Conservation (phyloP, 2,329 filamentous ascomycete species). For the Beauveria scarabaeidicola region DNA sequence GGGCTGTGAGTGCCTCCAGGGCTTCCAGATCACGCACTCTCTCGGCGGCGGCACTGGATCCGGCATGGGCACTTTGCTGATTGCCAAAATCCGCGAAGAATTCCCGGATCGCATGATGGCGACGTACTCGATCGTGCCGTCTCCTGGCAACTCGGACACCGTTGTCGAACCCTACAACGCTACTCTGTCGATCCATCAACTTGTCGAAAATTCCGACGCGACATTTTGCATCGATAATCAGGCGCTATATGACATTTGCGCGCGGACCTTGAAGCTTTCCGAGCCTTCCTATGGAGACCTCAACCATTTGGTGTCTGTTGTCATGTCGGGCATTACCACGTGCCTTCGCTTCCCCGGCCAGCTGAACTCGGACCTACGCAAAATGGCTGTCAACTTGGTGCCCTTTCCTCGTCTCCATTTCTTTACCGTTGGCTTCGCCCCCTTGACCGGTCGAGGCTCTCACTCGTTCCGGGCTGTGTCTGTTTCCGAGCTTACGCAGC, state of each 20-base stretch:
- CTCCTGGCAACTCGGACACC: slow-evolving; percentile 98
- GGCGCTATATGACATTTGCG: slow-evolving; percentile 99
- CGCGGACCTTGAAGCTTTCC: slow-evolving; percentile 97
- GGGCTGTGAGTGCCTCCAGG: slow-evolving; percentile 98
- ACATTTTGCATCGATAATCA: slow-evolving; percentile 99
- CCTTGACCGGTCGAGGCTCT: slow-evolving; percentile 76
- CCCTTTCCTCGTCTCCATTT: slow-evolving; percentile 99
- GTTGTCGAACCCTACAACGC: slow-evolving; percentile 99
- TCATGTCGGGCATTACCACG: slow-evolving; percentile 99
- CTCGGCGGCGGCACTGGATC: slow-evolving; percentile 99
- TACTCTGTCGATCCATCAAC: slow-evolving; percentile 95
- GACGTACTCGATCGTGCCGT: slow-evolving; percentile 97
- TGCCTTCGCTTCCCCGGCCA: slow-evolving; percentile 98
- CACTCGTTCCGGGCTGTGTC: slow-evolving; percentile 95
- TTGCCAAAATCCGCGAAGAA: slow-evolving; percentile 99
- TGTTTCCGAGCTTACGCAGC: slow-evolving; percentile 96
- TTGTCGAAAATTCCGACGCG: slow-evolving; percentile 99
- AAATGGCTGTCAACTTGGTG: slow-evolving; percentile 95
- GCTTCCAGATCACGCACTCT: slow-evolving; percentile 99
- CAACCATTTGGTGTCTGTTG: slow-evolving; percentile 97
- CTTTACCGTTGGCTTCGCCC: slow-evolving; percentile 99
- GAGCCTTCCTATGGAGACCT: slow-evolving; percentile 98
- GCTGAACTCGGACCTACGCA: slow-evolving; percentile 99
- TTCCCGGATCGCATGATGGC: slow-evolving; percentile 99
- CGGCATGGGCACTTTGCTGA: slow-evolving; percentile 98